These are phyloP conservation scores for Fagus sylvatica DNA, from an alignment of 306 rosid genomes.

Conservation along the genomic window DNA sequence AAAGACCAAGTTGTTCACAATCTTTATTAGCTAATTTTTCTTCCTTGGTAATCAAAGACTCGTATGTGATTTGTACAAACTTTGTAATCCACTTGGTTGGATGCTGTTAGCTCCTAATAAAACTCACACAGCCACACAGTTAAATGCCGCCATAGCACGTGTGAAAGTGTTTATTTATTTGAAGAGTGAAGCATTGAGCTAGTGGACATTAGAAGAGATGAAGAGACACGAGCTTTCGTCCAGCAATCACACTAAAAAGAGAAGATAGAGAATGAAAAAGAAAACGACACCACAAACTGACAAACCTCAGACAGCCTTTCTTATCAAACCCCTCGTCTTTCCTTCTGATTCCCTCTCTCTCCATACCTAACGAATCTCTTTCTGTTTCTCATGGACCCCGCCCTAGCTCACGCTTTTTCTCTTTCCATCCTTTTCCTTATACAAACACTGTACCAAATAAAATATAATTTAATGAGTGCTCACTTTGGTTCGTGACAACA, in stretches of 20 bases:
- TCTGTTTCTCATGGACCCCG: slow-evolving; percentile 37
- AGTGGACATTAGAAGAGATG: background rate
- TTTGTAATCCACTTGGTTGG: too few relatives aligned
- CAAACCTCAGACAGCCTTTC: slow-evolving; percentile 51
- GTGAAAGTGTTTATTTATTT: too few relatives aligned
- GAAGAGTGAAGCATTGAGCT: too few relatives aligned
- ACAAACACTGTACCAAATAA: background rate
- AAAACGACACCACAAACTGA: slow-evolving; percentile 56
- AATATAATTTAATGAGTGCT: slow-evolving; percentile 16
- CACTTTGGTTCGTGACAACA: slow-evolving; percentile 37
- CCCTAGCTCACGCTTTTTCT: slow-evolving; percentile 5
- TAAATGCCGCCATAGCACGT: too few relatives aligned
- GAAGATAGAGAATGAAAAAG: slow-evolving; percentile 33
- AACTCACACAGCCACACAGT: too few relatives aligned
- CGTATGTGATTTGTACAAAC: too few relatives aligned
- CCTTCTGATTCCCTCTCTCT: slow-evolving; percentile 8
- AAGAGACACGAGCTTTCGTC: background rate
- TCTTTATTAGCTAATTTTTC: too few relatives aligned
- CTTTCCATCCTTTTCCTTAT: background rate
- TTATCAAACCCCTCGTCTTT: slow-evolving; percentile 13
- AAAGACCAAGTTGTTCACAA: too few relatives aligned
- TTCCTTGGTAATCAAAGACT: too few relatives aligned
- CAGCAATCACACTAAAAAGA: background rate
- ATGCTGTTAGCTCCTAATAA: too few relatives aligned
- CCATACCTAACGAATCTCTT: slow-evolving; percentile 58